Conservation (phyloP, 2,329 filamentous ascomycete genomes). For the Fusarium setosum region DNA sequence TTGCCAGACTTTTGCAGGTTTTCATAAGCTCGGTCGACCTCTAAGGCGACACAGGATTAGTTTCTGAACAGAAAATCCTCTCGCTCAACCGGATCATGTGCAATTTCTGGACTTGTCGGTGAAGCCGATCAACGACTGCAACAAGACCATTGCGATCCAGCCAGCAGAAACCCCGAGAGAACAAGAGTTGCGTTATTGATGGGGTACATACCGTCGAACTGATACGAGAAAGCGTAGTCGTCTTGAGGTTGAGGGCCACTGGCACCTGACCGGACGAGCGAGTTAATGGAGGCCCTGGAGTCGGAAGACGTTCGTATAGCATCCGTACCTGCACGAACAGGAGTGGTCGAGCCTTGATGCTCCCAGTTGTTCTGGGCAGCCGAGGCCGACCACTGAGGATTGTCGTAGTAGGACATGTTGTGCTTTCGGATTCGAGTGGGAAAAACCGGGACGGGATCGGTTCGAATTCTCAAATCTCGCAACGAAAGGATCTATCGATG, state of each 20-base stretch:
- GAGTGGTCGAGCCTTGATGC: conserved; percentile 55
- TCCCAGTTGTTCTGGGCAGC: conserved; percentile 56
- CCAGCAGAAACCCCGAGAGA: conserved; percentile 1
- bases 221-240: conserved; percentile 84
- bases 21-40: conserved; percentile 95
- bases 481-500: conserved; percentile 23
- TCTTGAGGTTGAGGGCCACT: conserved; percentile 80
- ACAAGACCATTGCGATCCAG: not conserved
- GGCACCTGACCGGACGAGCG: conserved; percentile 64
- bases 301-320: not conserved
- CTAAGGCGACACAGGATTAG: conserved; percentile 58
- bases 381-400: conserved; percentile 53
- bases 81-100: not conserved
- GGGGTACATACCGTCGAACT: conserved; percentile 83
- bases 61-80: conserved; percentile 22
- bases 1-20: conserved; percentile 98
- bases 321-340: conserved; percentile 53
- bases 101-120: not conserved
- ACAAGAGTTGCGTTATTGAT: not conserved
- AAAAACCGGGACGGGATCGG: conserved; percentile 30
- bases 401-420: conserved; percentile 60
- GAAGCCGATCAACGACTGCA: not conserved
- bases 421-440: conserved; percentile 21
- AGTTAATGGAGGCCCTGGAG: conserved; percentile 13
- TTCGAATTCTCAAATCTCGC: conserved; percentile 24